Evolutionary conservation across 1,284 basidiomycete species (phyloP).

Genomic region (Pascua sp.): DNA sequence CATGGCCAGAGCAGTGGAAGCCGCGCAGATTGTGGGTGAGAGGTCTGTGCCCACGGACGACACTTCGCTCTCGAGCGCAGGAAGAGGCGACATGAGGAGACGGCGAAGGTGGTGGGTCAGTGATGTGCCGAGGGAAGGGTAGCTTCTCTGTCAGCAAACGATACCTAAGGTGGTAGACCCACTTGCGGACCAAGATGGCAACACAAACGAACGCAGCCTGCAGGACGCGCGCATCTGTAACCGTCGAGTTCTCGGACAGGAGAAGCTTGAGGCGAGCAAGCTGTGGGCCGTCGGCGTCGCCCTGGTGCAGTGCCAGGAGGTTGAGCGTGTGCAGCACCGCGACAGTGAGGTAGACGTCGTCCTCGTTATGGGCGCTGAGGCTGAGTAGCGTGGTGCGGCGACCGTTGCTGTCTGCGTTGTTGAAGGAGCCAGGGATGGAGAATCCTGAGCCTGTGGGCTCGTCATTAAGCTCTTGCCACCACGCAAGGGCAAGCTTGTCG

Average conservation of each 20-base stretch:
- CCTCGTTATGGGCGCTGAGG: conserved; percentile 31
- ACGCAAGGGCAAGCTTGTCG: conserved; percentile 24
- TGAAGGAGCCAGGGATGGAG: not conserved
- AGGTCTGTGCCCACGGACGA: conserved; percentile 42
- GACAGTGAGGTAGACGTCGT: conserved; percentile 40
- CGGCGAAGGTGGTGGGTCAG: conserved; percentile 79
- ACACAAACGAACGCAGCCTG: conserved; percentile 44
- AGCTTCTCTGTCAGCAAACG: conserved; percentile 53
- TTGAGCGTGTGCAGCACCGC: conserved; percentile 68
- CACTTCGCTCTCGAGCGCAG: conserved; percentile 83
- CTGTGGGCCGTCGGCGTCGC: conserved; percentile 66
- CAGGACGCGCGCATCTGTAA: conserved; percentile 60
- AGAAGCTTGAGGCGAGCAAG: conserved; percentile 69
- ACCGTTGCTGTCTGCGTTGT: not conserved
- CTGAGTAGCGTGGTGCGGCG: conserved; percentile 15
- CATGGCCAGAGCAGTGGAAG: conserved; percentile 81
- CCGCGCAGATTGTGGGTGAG: conserved; percentile 69
- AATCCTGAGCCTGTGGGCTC: conserved; percentile 9
- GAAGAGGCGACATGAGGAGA: conserved; percentile 81
- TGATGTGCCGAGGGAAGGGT: conserved; percentile 69
- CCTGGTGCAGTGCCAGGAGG: conserved; percentile 71
- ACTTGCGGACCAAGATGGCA: conserved; percentile 68
- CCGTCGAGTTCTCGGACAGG: conserved; percentile 74
- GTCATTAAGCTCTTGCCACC: conserved; percentile 39
- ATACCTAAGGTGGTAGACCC: conserved; percentile 23